Evolutionary conservation across 2,329 filamentous ascomycete genomes (phyloP), one percentile per base, ranked within the genome.

Genomic region (Pseudogymnoascus sp.): DNA sequence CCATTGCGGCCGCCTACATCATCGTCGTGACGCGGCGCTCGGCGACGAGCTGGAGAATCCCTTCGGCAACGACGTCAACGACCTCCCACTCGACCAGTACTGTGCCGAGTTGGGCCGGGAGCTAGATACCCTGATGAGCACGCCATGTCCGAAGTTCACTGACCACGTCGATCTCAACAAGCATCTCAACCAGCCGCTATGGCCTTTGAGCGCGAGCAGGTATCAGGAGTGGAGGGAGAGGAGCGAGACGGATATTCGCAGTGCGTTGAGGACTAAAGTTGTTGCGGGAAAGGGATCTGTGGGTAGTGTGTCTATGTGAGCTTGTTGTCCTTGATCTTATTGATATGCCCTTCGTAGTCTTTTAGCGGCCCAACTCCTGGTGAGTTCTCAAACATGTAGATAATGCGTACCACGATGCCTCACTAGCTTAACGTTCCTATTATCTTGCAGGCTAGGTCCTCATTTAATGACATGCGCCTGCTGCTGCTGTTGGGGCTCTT

Each of bases 41-140:
- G 90, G 90, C 40, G 85, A 85, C 66, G 90, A 95, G 75, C 89
- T 95, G 66, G 90, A 95, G 74, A 91, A 95, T 70, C 90, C 90
- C 5, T 95, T 95, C 73, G 90, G 90, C 63, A 81, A 86, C 66
- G 90, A 95, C 66, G 90, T 93, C 68, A 95, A 95, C 71, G 90
- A 95, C 74, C 77, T 93, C 43, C 88, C 88, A 0, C 80, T 93
- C 2, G 90, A 93, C 71, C 77, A 81, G 12, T 96, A 87, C 79
- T 95, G 90, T 76, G 81, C 87, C 38, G 88, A 92, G 70, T 81
- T 95, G 43, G 84, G 88, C 21, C 75, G 81, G 33, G 91, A 96
- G 69, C 79, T 95, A 68, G 88, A 93, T 71, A 84, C 89, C 63
- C 85, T 93, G 40, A 72, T 67, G 14, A 66, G 63, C 14, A 62